Evolutionary conservation across 306 rosid genomes (phyloP), one percentile per base, ranked within the genome.

Genomic region (Cucurbita argyrosperma): DNA sequence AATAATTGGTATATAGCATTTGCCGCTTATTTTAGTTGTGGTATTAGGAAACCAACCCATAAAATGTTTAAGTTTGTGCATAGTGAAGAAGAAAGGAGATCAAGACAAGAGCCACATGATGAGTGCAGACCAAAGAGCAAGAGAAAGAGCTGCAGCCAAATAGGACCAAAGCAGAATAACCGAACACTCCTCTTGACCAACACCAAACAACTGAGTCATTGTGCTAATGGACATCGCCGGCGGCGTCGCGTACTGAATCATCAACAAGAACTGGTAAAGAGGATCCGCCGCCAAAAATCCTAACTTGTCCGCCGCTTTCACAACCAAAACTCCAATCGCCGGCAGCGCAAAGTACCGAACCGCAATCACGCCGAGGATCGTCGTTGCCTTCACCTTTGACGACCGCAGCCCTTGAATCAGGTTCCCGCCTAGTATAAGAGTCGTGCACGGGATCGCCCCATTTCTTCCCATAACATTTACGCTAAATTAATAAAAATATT

Each of bases 151-250:
- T 39, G 96, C 92, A 54, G 84, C 86, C 80, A 81, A 18, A 77
- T 95, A 95, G 5, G 96, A 83, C 96, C 97, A 95, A 39, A 95
- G 69, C 18, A 89, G 81, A 12, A 95, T 79, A 65, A 95, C 91
- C 4, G 99, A 91, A 76, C 96, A 84, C 81, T 95, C 99, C 72
- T 92, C 99, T 76, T 85, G 92, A 47, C 84, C 99, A 43, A 91
- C 97, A 2, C 87, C 95, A 72, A 85, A 95, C 49, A 89, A 77
- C 59, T 95, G 97, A 8, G 92, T 84, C 90, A 95, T 88, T 12
- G 96, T 91, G 14, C 98, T 83, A 18, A 94, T 91, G 73, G 87
- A 84, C 96, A 95, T 89, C 2, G 99, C 99, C 7, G 99, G 99
- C 35, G 99, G 99, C 84, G 90, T 75, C 15, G 92, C 80, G 74